These are phyloP conservation scores for Bolboschoenus planiculmis DNA, from an alignment of 176 grass and related monocot species.

Conservation along the genomic window DNA sequence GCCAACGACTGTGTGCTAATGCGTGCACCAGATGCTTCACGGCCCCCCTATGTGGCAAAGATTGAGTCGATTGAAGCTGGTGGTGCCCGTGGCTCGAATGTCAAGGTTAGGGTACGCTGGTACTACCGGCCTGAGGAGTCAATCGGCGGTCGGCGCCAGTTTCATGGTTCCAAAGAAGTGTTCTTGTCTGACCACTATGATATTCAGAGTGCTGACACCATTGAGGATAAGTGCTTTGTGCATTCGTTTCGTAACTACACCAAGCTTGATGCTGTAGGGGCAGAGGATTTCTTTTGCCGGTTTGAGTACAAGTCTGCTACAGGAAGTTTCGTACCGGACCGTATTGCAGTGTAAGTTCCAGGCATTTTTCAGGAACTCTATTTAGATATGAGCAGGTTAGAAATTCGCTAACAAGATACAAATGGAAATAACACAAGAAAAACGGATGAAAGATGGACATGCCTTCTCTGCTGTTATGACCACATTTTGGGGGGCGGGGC, in stretches of 20 bases:
- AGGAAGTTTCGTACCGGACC: constrained; percentile 74
- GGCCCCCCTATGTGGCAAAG: constrained; percentile 64
- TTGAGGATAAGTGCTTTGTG: constrained; percentile 89
- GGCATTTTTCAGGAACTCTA: neutral
- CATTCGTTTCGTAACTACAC: constrained; percentile 81
- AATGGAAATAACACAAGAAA: neutral
- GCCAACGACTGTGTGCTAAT: constrained; percentile 78
- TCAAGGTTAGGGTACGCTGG: constrained; percentile 82
- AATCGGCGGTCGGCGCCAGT: constrained; percentile 65
- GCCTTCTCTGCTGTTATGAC: neutral
- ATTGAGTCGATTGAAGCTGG: constrained; percentile 68
- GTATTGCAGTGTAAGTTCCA: constrained; percentile 77
- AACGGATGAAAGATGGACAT: neutral
- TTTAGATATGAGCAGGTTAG: neutral
- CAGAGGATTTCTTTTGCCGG: constrained; percentile 81
- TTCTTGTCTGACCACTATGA: constrained; percentile 96
- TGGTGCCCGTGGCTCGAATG: constrained; percentile 58
- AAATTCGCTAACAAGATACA: neutral
- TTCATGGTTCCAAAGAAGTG: constrained; percentile 77
- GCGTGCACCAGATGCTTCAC: constrained; percentile 52
- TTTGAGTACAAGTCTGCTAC: constrained; percentile 85
- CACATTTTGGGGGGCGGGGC: neutral
- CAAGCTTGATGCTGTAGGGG: constrained; percentile 79
- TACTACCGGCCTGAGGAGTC: constrained; percentile 96
- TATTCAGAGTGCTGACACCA: constrained; percentile 92